phyloP scores from a whole-genome alignment of 148 eudicot genomes.

The Heliamphora exappendiculata region DNA sequence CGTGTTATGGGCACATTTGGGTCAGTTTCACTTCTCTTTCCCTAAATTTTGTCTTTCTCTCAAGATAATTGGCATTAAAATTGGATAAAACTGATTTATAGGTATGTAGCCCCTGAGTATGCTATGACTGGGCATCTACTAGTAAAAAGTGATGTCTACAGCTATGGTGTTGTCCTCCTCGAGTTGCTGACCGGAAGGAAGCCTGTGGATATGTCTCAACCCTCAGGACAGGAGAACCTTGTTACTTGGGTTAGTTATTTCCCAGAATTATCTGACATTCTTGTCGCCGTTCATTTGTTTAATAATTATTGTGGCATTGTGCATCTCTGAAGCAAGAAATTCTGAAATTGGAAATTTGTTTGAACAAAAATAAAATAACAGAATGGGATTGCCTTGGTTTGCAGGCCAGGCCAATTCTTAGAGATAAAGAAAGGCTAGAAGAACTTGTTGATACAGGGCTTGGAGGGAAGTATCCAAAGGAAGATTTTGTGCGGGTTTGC shows the following conservation, averaged over 20 bases:
- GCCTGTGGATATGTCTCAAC: constrained; percentile 93
- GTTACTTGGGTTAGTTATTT: constrained; percentile 79
- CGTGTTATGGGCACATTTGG: constrained; percentile 99
- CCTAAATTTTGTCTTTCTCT: constrained; percentile 1
- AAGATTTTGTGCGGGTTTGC: constrained; percentile 82
- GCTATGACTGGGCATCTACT: constrained; percentile 98
- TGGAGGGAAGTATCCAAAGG: constrained; percentile 69
- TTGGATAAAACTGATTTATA: constrained; percentile 24
- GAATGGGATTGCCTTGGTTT: constrained; percentile 13
- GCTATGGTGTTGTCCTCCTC: constrained; percentile 93
- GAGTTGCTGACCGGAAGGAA: constrained; percentile 90
- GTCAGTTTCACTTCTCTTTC: constrained; percentile 39
- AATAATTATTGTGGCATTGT: background rate
- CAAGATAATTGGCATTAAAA: constrained; percentile 7
- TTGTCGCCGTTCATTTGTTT: background rate
- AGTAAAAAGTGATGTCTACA: constrained; percentile 95
- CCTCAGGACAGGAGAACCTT: constrained; percentile 94
- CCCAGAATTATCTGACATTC: background rate
- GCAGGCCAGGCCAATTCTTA: constrained; percentile 80
- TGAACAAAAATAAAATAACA: background rate
- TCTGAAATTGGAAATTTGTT: background rate
- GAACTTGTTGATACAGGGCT: constrained; percentile 76
- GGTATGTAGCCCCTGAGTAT: constrained; percentile 98
- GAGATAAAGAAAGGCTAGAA: constrained; percentile 76
- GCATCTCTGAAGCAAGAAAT: background rate